Evolutionary conservation across 225 moss, liverwort and hornwort species (phyloP), one percentile per base, ranked within the genome.

Genomic region (Bryoerythrophyllum caledonicum): DNA sequence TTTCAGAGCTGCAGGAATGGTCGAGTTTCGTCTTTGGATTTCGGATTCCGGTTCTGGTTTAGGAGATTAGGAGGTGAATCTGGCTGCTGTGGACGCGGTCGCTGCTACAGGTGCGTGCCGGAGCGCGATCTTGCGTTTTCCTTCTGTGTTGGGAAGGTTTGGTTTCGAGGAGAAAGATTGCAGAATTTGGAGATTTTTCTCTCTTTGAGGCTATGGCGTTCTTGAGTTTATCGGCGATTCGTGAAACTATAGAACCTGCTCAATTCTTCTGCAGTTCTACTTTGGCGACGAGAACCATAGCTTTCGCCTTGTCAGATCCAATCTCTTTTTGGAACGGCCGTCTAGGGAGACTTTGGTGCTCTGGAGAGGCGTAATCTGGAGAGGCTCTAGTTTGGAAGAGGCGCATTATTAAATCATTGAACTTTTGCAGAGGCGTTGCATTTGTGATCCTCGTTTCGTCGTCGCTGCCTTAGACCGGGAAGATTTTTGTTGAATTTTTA

Each of bases 21-120:
- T 55, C 23, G 54, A 23, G 54, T 55, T 55, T 3, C n/a, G 10
- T 23, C 11, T 4, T 11, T 38, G 70, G 32, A 9, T 44, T 52
- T 4, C 10, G 35, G 3, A 34, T 35, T 62, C 4, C 16, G 26
- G 21, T 3, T 25, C n/a, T n/a, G n/a, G 57, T 19, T 26, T 57
- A 4, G 17, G 17, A 25, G 58, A 57, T 40, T 58, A 13, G 49
- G 68, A 68, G 60, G 49, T 76, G 60, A 60, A 68, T 68, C 67
- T 59, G 44, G 32, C 20, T n/a, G 46, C 19, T 56, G 17, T 17
- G 28, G 15, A 26, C 11, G 63, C 13, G 46, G 63, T 72, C 13
- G 17, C 17, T 54, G 34, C 40, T 32, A 10, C 38, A 6, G 23
- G 23, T 24, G 11, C n/a, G 27, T 27, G 56, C 13, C 23, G 10